phyloP scores from a whole-genome alignment of 1,284 basidiomycete genomes.

The Laetiporus sulphureus region DNA sequence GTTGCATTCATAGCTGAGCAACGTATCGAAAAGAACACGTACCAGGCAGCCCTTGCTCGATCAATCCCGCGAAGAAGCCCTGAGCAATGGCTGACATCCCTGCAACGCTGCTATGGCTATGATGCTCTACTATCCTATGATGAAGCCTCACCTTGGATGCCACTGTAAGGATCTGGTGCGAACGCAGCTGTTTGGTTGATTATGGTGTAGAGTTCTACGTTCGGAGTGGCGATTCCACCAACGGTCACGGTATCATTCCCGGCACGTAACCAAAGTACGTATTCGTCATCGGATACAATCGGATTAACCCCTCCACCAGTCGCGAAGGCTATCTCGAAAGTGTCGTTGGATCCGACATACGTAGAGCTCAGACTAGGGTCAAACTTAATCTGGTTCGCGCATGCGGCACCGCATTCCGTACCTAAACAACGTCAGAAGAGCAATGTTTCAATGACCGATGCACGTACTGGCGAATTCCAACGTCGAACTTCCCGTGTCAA shows the following conservation, averaged over 20 bases:
- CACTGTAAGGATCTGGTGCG: constrained; percentile 46
- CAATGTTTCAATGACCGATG: neutral
- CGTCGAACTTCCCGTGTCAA: constrained; percentile 45
- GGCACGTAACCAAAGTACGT: constrained; percentile 35
- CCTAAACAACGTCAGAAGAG: constrained; percentile 20
- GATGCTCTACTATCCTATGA: neutral
- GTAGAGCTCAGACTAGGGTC: constrained; percentile 42
- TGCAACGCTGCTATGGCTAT: constrained; percentile 11
- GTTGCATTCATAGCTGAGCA: neutral
- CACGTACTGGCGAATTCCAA: constrained; percentile 43
- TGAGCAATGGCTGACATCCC: constrained; percentile 40
- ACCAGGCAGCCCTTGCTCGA: constrained; percentile 43
- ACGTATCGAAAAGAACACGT: constrained; percentile 10
- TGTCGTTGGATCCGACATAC: constrained; percentile 36
- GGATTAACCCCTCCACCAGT: constrained; percentile 54
- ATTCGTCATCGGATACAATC: constrained; percentile 36
- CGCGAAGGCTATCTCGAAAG: constrained; percentile 37
- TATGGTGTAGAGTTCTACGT: constrained; percentile 39
- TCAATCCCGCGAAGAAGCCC: constrained; percentile 43
- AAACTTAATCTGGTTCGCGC: constrained; percentile 39
- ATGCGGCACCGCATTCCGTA: constrained; percentile 38
- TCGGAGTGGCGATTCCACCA: constrained; percentile 33
- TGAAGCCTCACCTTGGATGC: constrained; percentile 36
- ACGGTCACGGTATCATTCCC: constrained; percentile 41
- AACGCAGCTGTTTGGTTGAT: constrained; percentile 44